Evolutionary conservation across 2,329 filamentous ascomycete genomes (phyloP).

Genomic region (Fusarium keratoplasticum): DNA sequence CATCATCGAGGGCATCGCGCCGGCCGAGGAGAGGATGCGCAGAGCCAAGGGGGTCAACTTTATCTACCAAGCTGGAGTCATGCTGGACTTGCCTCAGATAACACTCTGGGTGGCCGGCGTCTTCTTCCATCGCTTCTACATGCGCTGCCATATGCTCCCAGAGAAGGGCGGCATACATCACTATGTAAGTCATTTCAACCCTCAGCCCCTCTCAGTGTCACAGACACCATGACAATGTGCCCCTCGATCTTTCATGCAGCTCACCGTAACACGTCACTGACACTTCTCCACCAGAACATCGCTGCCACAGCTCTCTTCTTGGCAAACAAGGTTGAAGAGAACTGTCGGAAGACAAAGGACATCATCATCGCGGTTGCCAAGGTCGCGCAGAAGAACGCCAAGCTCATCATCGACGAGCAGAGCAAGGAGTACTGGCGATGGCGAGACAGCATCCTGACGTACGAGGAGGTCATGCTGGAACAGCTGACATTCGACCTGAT

Average conservation of each 20-base stretch:
- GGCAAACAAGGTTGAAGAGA: slow-evolving; percentile 97
- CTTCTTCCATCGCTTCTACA: slow-evolving; percentile 96
- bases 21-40: slow-evolving; percentile 81
- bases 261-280: slow-evolving; percentile 23
- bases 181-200: slow-evolving; percentile 71
- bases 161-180: slow-evolving; percentile 85
- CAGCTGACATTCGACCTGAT: slow-evolving; percentile 93
- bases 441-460: slow-evolving; percentile 91
- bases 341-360: slow-evolving; percentile 94
- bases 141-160: slow-evolving; percentile 85
- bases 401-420: slow-evolving; percentile 92
- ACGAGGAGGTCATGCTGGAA: slow-evolving; percentile 94
- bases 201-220: neutral
- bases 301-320: slow-evolving; percentile 93
- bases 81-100: slow-evolving; percentile 91
- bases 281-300: slow-evolving; percentile 68
- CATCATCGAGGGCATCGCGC: slow-evolving; percentile 81
- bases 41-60: slow-evolving; percentile 96
- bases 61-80: slow-evolving; percentile 91
- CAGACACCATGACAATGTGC: neutral
- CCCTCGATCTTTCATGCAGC: neutral
- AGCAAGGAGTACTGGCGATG: slow-evolving; percentile 99
- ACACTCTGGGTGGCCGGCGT: slow-evolving; percentile 92
- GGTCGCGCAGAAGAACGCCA: slow-evolving; percentile 93
- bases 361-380: slow-evolving; percentile 93